Percentiles rank a stretch among this genome's conserved stretches.
phyloP scores from a whole-genome alignment of 768 basidiomycete species.

The Chalciporus piperatus region DNA sequence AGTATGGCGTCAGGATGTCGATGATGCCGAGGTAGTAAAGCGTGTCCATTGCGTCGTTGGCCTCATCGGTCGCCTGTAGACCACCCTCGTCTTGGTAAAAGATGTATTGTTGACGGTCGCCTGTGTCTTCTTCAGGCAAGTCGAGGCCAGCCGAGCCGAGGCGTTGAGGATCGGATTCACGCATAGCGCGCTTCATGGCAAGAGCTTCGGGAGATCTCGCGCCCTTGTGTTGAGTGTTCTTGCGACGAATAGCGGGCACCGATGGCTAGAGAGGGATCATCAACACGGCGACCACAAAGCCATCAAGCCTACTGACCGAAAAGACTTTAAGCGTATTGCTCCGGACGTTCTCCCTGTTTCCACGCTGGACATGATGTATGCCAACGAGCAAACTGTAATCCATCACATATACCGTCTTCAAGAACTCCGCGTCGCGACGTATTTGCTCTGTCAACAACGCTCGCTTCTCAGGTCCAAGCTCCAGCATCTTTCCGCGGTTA shows the following conservation, averaged over 20 bases:
- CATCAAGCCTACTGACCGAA: conserved; percentile 51
- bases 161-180: conserved; percentile 73
- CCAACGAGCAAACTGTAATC: conserved; percentile 95
- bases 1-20: conserved; percentile 94
- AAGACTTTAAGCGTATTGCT: conserved; percentile 54
- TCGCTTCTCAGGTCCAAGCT: conserved; percentile 95
- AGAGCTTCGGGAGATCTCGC: conserved; percentile 67
- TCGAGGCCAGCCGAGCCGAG: conserved; percentile 52
- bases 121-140: conserved; percentile 62
- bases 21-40: conserved; percentile 97
- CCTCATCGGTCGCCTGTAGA: conserved; percentile 83
- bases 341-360: conserved; percentile 89
- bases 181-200: conserved; percentile 83
- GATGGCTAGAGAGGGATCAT: conserved; percentile 51
- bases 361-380: conserved; percentile 86
- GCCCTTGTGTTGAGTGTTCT: conserved; percentile 57
- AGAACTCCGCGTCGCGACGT: conserved; percentile 78
- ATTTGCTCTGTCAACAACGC: conserved; percentile 91
- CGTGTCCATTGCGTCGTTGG: conserved; percentile 65
- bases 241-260: conserved; percentile 60
- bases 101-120: conserved; percentile 64
- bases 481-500: conserved; percentile 67
- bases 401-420: conserved; percentile 86
- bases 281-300: conserved; percentile 48
- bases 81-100: conserved; percentile 99